A percentile compares a stretch with the other conserved stretches of the same genome.
Conservation (phyloP, 345 rosid genomes). For the Salix dunnii region DNA sequence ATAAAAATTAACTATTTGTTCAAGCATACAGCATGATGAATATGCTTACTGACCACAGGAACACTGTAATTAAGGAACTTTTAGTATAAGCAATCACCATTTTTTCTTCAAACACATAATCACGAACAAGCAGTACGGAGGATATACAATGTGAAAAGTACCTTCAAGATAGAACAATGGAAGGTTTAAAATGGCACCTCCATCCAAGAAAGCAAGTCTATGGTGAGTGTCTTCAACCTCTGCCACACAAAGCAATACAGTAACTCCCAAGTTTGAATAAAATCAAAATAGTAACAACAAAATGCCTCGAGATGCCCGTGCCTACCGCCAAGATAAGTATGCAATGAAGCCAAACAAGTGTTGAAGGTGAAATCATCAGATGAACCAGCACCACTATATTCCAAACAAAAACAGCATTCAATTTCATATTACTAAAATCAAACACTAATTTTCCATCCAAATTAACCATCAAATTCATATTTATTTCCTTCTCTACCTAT, state of each 20-base stretch:
- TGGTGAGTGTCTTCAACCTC: conserved; percentile 87
- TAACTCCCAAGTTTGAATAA: conserved; percentile 1
- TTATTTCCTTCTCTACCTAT: not conserved
- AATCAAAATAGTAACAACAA: not conserved
- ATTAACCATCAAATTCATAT: not conserved
- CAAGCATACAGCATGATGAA: not conserved
- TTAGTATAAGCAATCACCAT: not conserved
- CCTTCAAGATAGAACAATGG: conserved; percentile 92
- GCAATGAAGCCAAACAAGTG: conserved; percentile 74
- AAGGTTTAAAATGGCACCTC: conserved; percentile 58
- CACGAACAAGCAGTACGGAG: not conserved
- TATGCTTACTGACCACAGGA: not conserved
- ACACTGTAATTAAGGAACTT: not conserved
- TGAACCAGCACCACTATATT: conserved; percentile 27
- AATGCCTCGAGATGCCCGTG: not conserved
- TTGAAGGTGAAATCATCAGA: conserved; percentile 54
- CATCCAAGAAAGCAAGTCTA: conserved; percentile 71
- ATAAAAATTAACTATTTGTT: not conserved
- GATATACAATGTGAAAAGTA: conserved; percentile 10
- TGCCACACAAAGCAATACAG: conserved; percentile 20
- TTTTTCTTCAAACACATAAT: not conserved
- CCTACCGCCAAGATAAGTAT: conserved; percentile 92
- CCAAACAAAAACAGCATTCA: not conserved
- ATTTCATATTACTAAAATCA: not conserved
- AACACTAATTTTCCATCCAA: not conserved